Base-by-base conservation (phyloP, 257 asterid genomes). In the Penstemon eatonii region DNA sequence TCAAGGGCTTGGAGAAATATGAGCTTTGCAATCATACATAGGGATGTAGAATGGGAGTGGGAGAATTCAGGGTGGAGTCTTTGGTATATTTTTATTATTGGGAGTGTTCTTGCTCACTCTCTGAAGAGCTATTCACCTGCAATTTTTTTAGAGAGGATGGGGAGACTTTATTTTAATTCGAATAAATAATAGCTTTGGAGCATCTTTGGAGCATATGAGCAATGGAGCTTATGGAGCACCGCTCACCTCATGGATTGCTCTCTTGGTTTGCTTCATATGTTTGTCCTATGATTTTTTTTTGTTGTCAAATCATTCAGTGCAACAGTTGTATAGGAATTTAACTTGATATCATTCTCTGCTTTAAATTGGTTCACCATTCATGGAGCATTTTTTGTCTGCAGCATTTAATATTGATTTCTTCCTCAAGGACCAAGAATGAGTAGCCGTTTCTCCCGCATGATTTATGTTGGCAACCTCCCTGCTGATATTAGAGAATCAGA, bases 171-270 rank as follows among this genome's bases (percentile, higher is more conserved):
- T 84, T 88, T 85, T 87, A 84, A 68, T 82, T 83, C 91, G 68
- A 76, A 80, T 82, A 72, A 77, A 52, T 81, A 76, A 66, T 85
- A 67, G 95, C 95, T 84, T 79, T 89, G 98, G 97, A 90, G 93
- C 89, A 79, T 88, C 87, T 75, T 82, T 82, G 96, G 96, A 89
- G 88, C 92, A 84, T 73, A 84, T 86, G 96, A 87, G 96, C 91
- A 77, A 81, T 67, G 97, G 96, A 94, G 96, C 98, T 87, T 89
- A 89, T 86, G 98, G 99, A 89, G 95, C 95, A 89, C 91, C 64
- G 93, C 96, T 94, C 90, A 83, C 82, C 78, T 87, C 89, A 73
- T 72, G 99, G 97, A 91, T 89, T 89, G 96, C 98, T 89, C 96
- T 83, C 82, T 91, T 89, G 98, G 99, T 94, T 89, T 87, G 99